Evolutionary conservation across 306 rosid genomes (phyloP).

Genomic region (Gynostemma pentaphyllum): DNA sequence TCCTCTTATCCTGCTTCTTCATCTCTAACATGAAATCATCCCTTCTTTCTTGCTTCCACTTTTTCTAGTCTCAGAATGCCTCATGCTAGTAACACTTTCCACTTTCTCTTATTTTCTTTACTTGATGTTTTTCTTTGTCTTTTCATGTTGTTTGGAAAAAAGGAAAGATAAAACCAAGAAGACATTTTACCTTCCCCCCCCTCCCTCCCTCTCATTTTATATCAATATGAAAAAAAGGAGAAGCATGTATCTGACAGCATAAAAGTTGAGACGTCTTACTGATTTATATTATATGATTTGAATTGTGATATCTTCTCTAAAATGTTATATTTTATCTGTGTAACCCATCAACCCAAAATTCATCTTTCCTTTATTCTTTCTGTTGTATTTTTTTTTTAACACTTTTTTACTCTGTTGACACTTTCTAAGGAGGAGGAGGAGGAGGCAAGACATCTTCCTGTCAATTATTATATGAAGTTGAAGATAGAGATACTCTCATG

Average conservation of each 20-base stretch:
- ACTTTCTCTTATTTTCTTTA: conserved; percentile 1
- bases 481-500: conserved; percentile 33
- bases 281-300: background rate
- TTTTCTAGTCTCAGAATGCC: background rate
- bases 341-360: background rate
- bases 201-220: background rate
- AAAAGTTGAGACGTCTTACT: conserved; percentile 2
- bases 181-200: background rate
- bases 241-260: background rate
- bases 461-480: conserved; percentile 17
- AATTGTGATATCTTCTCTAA: background rate
- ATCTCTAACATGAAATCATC: conserved; percentile 7
- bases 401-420: background rate
- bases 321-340: background rate
- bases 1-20: background rate
- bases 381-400: background rate
- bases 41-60: background rate
- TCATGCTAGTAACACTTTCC: background rate
- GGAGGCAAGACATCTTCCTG: conserved; percentile 10
- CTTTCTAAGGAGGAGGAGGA: background rate
- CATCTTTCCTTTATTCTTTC: background rate
- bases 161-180: conserved; percentile 3
- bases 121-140: background rate
- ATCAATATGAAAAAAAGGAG: background rate
- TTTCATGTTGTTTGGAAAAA: background rate